A percentile compares a stretch with the other conserved stretches of the same genome.
Conservation (phyloP, 345 rosid species). For the Lagerstroemia speciosa region DNA sequence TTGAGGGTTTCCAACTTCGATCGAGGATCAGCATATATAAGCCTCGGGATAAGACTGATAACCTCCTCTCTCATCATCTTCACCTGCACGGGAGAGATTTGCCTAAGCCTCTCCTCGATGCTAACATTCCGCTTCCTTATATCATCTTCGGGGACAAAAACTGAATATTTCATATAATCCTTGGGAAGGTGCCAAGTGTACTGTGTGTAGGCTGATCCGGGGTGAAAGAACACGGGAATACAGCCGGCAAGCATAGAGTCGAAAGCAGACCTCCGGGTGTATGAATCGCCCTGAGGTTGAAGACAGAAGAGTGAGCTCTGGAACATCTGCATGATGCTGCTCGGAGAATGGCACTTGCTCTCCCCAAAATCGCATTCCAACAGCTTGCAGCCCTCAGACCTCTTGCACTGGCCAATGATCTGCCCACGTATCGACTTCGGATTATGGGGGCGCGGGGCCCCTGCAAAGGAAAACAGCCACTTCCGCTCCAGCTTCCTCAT, state of each 20-base stretch:
- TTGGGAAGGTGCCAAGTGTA: constrained; percentile 91
- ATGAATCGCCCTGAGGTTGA: constrained; percentile 92
- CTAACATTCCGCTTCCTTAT: constrained; percentile 59
- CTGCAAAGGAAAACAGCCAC: constrained; percentile 92
- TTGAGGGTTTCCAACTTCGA: constrained; percentile 48
- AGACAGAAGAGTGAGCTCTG: constrained; percentile 76
- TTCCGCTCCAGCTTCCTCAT: constrained; percentile 78
- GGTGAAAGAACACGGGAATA: constrained; percentile 87
- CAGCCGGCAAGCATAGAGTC: constrained; percentile 86
- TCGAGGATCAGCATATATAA: constrained; percentile 75
- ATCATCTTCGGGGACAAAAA: constrained; percentile 77
- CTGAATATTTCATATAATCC: constrained; percentile 71
- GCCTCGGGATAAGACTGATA: constrained; percentile 55
- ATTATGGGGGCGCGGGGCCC: constrained; percentile 77
- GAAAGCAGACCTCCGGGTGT: constrained; percentile 80
- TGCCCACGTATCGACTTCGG: constrained; percentile 72
- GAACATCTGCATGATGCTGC: constrained; percentile 83
- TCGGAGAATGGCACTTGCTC: constrained; percentile 89
- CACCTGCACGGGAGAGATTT: constrained; percentile 64
- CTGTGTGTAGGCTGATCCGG: constrained; percentile 84
- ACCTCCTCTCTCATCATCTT: constrained; percentile 68
- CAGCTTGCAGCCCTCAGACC: constrained; percentile 47
- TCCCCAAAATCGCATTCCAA: constrained; percentile 86
- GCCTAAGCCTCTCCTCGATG: constrained; percentile 62
- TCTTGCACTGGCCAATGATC: constrained; percentile 66